A percentile compares a stretch with the other conserved stretches of the same genome.
Evolutionary conservation across 2,329 filamentous ascomycete species (phyloP).

Genomic region (Apiospora pterosperma): DNA sequence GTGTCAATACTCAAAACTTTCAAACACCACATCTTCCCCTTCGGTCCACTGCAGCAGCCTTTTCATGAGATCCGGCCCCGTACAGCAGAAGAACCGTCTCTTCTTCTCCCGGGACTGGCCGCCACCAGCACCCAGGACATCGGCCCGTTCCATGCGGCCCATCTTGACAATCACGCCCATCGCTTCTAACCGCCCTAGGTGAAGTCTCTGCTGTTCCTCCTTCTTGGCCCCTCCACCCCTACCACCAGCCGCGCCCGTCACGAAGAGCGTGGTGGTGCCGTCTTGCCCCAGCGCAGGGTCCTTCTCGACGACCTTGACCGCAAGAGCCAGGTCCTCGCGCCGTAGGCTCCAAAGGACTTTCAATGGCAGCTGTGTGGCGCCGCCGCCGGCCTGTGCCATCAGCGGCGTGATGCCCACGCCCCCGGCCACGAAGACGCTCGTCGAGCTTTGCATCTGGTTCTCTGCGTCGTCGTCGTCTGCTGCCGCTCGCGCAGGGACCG

Average conservation of each 20-base stretch:
- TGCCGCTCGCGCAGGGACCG: neutral
- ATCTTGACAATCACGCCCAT: constrained; percentile 30
- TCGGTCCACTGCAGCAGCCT: constrained; percentile 48
- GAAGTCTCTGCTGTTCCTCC: constrained; percentile 30
- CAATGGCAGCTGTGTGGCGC: constrained; percentile 30
- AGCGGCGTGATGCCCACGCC: constrained; percentile 84
- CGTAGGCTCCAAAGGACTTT: constrained; percentile 67
- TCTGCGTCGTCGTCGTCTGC: constrained; percentile 17
- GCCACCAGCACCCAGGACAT: constrained; percentile 34
- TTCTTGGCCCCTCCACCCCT: constrained; percentile 10
- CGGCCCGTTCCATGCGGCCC: constrained; percentile 36
- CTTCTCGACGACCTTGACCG: constrained; percentile 52
- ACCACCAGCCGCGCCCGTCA: constrained; percentile 48
- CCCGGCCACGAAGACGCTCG: constrained; percentile 64
- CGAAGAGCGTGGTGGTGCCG: constrained; percentile 52
- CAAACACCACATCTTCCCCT: constrained; percentile 51
- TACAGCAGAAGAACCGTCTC: constrained; percentile 52
- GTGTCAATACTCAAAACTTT: constrained; percentile 59
- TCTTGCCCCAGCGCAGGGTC: constrained; percentile 47
- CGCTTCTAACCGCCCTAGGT: constrained; percentile 22
- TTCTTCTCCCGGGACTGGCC: constrained; percentile 31
- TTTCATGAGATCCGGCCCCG: constrained; percentile 38
- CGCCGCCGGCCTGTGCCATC: constrained; percentile 56
- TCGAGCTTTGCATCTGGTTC: constrained; percentile 13
- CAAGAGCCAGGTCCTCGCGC: constrained; percentile 59